Evolutionary conservation across 2,329 filamentous ascomycete species (phyloP).

Genomic region (Hypoxylon sp.): DNA sequence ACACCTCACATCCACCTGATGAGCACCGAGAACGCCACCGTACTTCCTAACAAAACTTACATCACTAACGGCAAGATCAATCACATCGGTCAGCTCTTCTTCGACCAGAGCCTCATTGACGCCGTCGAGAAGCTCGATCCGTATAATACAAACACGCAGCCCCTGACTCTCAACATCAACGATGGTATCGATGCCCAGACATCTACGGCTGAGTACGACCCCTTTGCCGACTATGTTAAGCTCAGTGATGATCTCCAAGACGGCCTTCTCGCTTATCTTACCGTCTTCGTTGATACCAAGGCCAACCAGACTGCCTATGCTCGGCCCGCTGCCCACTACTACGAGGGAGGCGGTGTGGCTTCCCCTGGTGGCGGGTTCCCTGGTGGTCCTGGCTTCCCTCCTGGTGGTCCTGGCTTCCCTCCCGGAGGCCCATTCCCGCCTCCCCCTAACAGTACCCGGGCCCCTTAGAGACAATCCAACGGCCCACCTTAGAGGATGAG

Average conservation of each 20-base stretch:
- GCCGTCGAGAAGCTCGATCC: constrained; percentile 61
- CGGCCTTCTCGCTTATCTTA: constrained; percentile 64
- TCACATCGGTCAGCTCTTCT: constrained; percentile 72
- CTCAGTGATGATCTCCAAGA: constrained; percentile 63
- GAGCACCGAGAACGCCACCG: constrained; percentile 45
- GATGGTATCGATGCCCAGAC: constrained; percentile 64
- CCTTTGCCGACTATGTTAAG: constrained; percentile 68
- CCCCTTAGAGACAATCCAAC: constrained; percentile 1
- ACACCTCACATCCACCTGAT: constrained; percentile 54
- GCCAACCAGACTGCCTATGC: constrained; percentile 45
- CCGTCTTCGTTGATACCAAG: constrained; percentile 60
- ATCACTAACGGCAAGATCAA: constrained; percentile 60
- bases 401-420: constrained; percentile 11
- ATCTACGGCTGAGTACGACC: constrained; percentile 64
- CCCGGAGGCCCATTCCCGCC: constrained; percentile 21
- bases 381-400: constrained; percentile 18
- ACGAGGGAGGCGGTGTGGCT: constrained; percentile 46
- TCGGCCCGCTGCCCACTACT: constrained; percentile 46
- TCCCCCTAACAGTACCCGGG: constrained; percentile 21
- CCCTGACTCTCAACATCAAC: constrained; percentile 60
- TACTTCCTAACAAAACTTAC: constrained; percentile 62
- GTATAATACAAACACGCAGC: constrained; percentile 58
- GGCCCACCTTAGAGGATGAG: not conserved
- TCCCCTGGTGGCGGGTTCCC: constrained; percentile 38
- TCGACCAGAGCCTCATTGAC: constrained; percentile 66